Conservation (phyloP, 176 grass and related monocot genomes). For the Phyllostachys edulis region DNA sequence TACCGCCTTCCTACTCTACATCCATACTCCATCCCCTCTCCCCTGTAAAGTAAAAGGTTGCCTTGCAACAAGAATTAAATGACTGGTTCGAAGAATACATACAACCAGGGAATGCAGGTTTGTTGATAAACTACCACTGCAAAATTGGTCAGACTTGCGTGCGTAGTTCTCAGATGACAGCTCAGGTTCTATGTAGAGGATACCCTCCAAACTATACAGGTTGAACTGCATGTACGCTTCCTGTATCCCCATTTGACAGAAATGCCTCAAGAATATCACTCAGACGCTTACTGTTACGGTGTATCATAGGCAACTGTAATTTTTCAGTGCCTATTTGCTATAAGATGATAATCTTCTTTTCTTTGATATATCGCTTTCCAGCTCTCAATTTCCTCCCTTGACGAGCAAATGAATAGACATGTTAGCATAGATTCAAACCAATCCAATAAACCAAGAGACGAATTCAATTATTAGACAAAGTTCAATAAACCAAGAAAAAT, state of each 20-base stretch:
- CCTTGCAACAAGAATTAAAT: constrained; percentile 1
- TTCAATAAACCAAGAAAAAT: constrained; percentile 19
- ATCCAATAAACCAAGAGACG: not conserved
- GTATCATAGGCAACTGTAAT: constrained; percentile 18
- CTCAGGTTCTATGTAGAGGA: not conserved
- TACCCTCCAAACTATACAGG: not conserved
- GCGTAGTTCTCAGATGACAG: not conserved
- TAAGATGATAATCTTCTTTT: constrained; percentile 48
- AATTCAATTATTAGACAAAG: not conserved
- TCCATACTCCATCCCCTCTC: not conserved
- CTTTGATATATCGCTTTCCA: constrained; percentile 73
- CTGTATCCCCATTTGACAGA: not conserved
- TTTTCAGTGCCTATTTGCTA: constrained; percentile 46
- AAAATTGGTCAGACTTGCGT: not conserved
- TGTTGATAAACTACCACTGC: not conserved
- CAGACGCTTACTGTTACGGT: not conserved
- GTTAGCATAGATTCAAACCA: constrained; percentile 13
- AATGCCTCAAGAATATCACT: not conserved
- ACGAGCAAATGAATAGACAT: constrained; percentile 19
- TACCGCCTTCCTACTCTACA: not conserved
- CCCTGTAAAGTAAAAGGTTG: not conserved
- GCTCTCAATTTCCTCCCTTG: constrained; percentile 76
- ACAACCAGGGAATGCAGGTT: constrained; percentile 10
- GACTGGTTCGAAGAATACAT: not conserved
- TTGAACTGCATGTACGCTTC: not conserved